Evolutionary conservation across 345 rosid species (phyloP).

Genomic region (Salix brachista): DNA sequence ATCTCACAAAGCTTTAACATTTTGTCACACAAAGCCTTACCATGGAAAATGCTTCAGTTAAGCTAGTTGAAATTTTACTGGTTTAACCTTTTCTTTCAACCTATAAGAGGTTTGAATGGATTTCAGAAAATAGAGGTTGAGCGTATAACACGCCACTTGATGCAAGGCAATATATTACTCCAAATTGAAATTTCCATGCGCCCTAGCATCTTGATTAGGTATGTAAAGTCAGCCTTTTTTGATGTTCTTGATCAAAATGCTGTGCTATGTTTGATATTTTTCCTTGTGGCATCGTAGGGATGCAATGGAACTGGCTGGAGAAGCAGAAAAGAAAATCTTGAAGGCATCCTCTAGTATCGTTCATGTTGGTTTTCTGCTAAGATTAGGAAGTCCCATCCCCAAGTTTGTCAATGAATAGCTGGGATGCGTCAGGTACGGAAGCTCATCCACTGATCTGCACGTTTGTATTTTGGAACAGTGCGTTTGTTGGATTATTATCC

Average conservation of each 20-base stretch:
- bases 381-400: constrained; percentile 40
- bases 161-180: constrained; percentile 61
- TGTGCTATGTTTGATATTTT: neutral
- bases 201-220: constrained; percentile 31
- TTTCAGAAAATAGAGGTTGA: constrained; percentile 62
- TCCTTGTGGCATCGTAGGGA: constrained; percentile 33
- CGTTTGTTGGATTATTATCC: too few species aligned
- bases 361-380: constrained; percentile 51
- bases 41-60: too few species aligned
- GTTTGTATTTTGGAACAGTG: too few species aligned
- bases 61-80: too few species aligned
- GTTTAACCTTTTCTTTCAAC: neutral
- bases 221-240: neutral
- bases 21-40: too few species aligned
- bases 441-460: too few species aligned
- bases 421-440: neutral
- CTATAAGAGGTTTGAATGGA: neutral
- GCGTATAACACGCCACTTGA: constrained; percentile 56
- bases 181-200: constrained; percentile 49
- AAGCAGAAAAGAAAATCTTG: constrained; percentile 52
- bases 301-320: constrained; percentile 53
- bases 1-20: too few species aligned
- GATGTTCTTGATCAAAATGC: neutral
- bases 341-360: constrained; percentile 41
- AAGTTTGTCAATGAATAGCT: neutral